Base-by-base conservation (phyloP, 257 asterid genomes). In the Paulownia fortunei region DNA sequence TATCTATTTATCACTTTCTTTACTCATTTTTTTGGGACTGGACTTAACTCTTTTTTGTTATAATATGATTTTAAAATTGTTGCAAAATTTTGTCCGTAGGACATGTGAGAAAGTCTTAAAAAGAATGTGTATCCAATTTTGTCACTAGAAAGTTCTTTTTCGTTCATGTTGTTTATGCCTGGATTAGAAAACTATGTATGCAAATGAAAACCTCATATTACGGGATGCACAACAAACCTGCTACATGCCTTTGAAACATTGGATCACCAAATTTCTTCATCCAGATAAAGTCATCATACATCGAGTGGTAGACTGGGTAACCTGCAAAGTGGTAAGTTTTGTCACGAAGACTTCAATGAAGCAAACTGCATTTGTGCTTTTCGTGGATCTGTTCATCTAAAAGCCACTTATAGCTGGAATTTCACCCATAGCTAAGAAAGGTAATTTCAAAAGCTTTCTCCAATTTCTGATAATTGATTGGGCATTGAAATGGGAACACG, bases 241-340 rank as follows among this genome's bases (percentile, higher is more conserved):
- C 97, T 39, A 83, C 89, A 72, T 92, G 94, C 87, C 96, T 92
- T 58, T 76, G 93, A 80, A 94, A 92, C 90, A 76, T 74, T 4
- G 97, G 98, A 68, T 94, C 98, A 21, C 97, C 98, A 78, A 89
- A 94, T 84, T 87, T 92, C 84, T 79, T 88, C 98, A 92, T 92
- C 98, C 97, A 94, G 67, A 72, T 66, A 26, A 89, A 92, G 69
- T 94, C 97, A 82, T 91, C 97, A 41, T 92, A 94, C 90, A 89
- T 84, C 5, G 97, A 94, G 82, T 94, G 98, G 80, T 90, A 92
- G 55, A 92, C 96, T 0, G 97, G 97, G 82, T 92, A 94, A 66
- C 72, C 97, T 92, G 89, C 84, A 87, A n/a, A 77, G 59, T 15
- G 13, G 64, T 21, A 68, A 56, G n/a, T 66, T 2, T 27, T 77